phyloP scores from a whole-genome alignment of 2,329 filamentous ascomycete genomes.

The Tolypocladium tundrense region DNA sequence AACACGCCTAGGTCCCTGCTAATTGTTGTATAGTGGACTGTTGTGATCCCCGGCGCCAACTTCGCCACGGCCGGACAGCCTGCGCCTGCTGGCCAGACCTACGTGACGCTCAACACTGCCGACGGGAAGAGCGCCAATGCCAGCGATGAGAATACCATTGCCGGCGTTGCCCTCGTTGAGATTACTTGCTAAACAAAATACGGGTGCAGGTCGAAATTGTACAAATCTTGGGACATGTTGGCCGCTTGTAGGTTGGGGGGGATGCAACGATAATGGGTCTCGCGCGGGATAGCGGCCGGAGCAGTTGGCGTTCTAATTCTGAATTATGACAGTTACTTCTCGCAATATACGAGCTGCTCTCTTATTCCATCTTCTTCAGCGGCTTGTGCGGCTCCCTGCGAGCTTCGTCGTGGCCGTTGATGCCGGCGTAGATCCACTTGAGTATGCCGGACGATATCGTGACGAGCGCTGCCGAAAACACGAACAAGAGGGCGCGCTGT shows the following conservation, averaged over 20 bases:
- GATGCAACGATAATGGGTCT: neutral
- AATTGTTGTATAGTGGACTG: slow-evolving; percentile 7
- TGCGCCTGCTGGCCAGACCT: slow-evolving; percentile 19
- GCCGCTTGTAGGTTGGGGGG: neutral
- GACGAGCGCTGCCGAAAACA: slow-evolving; percentile 60
- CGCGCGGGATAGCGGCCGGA: neutral
- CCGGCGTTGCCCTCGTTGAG: slow-evolving; percentile 23
- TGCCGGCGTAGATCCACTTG: slow-evolving; percentile 56
- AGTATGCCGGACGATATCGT: slow-evolving; percentile 57
- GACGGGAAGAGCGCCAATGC: slow-evolving; percentile 15
- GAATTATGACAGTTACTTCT: neutral
- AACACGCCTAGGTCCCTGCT: neutral
- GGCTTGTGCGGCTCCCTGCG: slow-evolving; percentile 16
- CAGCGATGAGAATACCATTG: slow-evolving; percentile 21
- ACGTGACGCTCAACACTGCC: slow-evolving; percentile 23
- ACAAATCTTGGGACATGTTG: neutral
- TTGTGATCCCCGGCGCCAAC: slow-evolving; percentile 5
- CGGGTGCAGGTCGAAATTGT: no score
- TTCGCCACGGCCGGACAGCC: slow-evolving; percentile 2
- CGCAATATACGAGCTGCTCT: neutral
- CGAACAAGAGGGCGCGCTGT: slow-evolving; percentile 61
- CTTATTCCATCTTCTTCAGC: slow-evolving; percentile 20
- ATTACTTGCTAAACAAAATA: slow-evolving; percentile 1
- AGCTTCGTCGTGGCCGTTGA: slow-evolving; percentile 47
- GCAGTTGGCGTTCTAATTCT: neutral